Evolutionary conservation across 768 basidiomycete species (phyloP).

Genomic region (Trametes coccinea): DNA sequence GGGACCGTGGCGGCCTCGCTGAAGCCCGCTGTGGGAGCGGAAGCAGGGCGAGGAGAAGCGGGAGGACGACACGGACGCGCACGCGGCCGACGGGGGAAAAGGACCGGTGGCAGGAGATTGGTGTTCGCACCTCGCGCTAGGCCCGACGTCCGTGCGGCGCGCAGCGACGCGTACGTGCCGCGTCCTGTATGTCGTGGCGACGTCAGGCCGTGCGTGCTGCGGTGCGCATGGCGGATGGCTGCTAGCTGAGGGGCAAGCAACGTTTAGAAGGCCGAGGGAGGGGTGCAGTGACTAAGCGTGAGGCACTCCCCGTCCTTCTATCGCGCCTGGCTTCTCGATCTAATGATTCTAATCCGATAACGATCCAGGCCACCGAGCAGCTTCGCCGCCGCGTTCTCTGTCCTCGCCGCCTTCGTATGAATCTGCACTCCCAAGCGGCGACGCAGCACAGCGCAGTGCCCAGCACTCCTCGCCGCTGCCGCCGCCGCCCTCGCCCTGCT

Average conservation of each 20-base stretch:
- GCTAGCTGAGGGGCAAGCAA: not conserved
- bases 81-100: not conserved
- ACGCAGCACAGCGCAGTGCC: too few species aligned
- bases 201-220: not conserved
- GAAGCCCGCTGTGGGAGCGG: not conserved
- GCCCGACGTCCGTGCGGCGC: not conserved
- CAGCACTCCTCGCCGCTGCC: not conserved
- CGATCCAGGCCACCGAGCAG: not conserved
- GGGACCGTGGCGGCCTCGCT: not conserved
- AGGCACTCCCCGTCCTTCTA: constrained; percentile 8
- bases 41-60: not conserved
- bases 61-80: not conserved
- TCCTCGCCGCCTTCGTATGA: not conserved
- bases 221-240: not conserved
- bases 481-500: not conserved
- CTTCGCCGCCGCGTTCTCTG: not conserved
- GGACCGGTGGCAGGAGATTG: not conserved
- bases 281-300: not conserved
- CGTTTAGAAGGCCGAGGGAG: not conserved
- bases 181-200: not conserved
- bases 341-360: constrained; percentile 6
- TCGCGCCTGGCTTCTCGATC: constrained; percentile 12
- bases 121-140: not conserved
- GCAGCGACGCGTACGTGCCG: not conserved
- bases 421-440: not conserved